Evolutionary conservation across 495 filamentous ascomycete genomes (phyloP).

Genomic region (Aspergillus carlsbadensis): DNA sequence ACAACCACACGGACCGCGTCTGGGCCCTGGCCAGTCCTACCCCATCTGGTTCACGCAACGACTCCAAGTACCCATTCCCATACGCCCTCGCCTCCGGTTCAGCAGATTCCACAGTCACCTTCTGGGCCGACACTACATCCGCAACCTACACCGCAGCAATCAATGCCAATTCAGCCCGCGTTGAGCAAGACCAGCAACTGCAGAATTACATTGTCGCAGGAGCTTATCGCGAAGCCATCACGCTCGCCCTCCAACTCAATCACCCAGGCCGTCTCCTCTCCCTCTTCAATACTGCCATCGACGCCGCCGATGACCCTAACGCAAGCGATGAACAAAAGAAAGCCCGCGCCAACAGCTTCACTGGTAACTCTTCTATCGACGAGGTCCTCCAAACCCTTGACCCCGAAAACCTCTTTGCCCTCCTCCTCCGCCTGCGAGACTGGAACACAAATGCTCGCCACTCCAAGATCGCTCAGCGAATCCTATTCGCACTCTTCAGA

Average conservation of each 20-base stretch:
- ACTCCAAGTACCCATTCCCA: constrained; percentile 27
- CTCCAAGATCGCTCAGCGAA: constrained; percentile 78
- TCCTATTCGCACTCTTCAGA: constrained; percentile 76
- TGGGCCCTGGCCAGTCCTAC: constrained; percentile 77
- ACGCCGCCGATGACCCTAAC: constrained; percentile 48
- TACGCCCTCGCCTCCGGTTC: constrained; percentile 82
- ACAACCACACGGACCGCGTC: constrained; percentile 94
- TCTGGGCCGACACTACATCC: constrained; percentile 92
- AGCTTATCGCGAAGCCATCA: constrained; percentile 88
- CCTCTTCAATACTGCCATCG: constrained; percentile 78
- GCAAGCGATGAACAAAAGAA: constrained; percentile 22
- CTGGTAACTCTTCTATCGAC: constrained; percentile 77
- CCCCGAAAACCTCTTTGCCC: constrained; percentile 75
- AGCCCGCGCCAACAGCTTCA: constrained; percentile 45
- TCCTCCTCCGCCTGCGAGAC: constrained; percentile 79
- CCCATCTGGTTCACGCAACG: no score
- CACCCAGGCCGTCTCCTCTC: constrained; percentile 82
- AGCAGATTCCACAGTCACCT: constrained; percentile 84
- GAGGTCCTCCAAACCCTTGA: constrained; percentile 75
- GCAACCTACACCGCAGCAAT: constrained; percentile 69
- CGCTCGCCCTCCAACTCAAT: constrained; percentile 86
- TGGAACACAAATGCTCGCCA: constrained; percentile 96
- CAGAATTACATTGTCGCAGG: constrained; percentile 85
- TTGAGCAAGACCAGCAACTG: constrained; percentile 90
- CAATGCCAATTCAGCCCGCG: constrained; percentile 67